Conservation (phyloP, 768 basidiomycete species). For the Austroboletus festivus region DNA sequence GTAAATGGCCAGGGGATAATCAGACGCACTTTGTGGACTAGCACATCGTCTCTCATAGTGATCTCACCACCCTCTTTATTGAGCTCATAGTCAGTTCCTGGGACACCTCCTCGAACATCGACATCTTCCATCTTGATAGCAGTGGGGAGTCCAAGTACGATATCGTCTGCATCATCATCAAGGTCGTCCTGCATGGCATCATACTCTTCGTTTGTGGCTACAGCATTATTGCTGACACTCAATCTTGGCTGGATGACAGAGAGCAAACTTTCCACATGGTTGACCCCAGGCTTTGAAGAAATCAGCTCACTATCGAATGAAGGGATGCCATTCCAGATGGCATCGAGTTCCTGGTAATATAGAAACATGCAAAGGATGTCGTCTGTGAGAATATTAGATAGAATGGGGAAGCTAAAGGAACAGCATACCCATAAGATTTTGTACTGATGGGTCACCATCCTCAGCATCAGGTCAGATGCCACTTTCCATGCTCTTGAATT, state of each 20-base stretch:
- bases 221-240: too few relatives aligned
- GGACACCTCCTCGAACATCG: too few relatives aligned
- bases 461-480: neutral
- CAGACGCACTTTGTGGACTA: too few relatives aligned
- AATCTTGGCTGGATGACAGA: neutral
- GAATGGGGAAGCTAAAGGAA: neutral
- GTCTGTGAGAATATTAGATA: neutral
- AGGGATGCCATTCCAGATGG: constrained; percentile 4
- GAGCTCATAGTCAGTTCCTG: too few relatives aligned
- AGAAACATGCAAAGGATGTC: constrained; percentile 3
- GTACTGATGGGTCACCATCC: neutral
- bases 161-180: too few relatives aligned
- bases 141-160: too few relatives aligned
- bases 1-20: too few relatives aligned
- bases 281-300: neutral
- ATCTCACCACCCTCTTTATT: too few relatives aligned
- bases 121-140: too few relatives aligned
- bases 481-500: neutral
- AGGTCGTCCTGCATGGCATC: too few relatives aligned
- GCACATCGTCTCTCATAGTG: too few relatives aligned
- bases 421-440: constrained; percentile 1
- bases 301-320: constrained; percentile 3
- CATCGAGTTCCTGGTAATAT: constrained; percentile 6
- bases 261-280: neutral
- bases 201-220: too few relatives aligned